Evolutionary conservation across 495 filamentous ascomycete genomes (phyloP).

Genomic region (Neurospora cerealis): DNA sequence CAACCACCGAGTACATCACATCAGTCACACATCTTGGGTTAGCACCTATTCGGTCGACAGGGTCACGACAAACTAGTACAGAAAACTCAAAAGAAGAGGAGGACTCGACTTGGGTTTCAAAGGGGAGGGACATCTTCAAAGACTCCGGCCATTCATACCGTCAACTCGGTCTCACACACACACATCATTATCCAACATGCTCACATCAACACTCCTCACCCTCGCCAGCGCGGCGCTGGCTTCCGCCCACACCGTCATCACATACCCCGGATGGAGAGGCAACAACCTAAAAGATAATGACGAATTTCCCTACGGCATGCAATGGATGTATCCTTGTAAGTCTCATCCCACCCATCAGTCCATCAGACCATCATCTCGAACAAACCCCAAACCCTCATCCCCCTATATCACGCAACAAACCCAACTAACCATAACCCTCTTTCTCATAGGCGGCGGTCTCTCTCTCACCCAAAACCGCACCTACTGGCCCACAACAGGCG

Average conservation of each 20-base stretch:
- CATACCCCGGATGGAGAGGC: constrained; percentile 90
- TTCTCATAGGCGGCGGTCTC: constrained; percentile 70
- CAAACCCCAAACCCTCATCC: background rate
- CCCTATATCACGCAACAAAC: background rate
- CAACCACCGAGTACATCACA: background rate
- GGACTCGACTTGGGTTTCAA: background rate
- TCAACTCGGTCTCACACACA: background rate
- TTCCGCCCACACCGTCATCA: constrained; percentile 77
- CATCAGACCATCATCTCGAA: background rate
- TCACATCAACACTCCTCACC: constrained; percentile 40
- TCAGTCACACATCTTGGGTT: background rate
- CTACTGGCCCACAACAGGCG: constrained; percentile 80
- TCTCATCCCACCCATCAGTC: constrained; percentile 1
- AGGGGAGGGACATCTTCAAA: background rate
- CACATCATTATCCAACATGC: constrained; percentile 31
- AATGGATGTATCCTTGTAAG: constrained; percentile 98
- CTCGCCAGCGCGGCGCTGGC: constrained; percentile 42
- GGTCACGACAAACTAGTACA: background rate
- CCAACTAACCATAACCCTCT: constrained; percentile 8
- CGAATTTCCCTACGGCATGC: constrained; percentile 84
- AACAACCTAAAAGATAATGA: constrained; percentile 81
- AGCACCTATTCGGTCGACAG: background rate
- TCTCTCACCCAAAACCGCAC: constrained; percentile 71
- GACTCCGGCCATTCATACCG: background rate
- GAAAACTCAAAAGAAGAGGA: background rate